Evolutionary conservation across 2,329 filamentous ascomycete species (phyloP), one percentile per base, ranked within the genome.

Genomic region (Claviceps paspali): DNA sequence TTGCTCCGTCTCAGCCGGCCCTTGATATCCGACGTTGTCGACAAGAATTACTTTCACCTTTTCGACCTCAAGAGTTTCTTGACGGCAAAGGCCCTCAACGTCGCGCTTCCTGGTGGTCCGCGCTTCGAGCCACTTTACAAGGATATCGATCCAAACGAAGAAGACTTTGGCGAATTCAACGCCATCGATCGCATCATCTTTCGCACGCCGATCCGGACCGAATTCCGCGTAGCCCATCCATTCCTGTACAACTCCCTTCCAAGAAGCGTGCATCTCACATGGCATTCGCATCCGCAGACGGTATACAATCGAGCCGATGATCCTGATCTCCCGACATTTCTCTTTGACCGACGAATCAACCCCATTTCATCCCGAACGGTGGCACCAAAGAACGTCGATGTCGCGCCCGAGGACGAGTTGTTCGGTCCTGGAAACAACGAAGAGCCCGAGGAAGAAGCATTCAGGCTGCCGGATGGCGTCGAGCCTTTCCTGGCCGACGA

Each of bases 181-280:
- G 91, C 91, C 24, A 98, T 98, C 50, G 91, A 98, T 53, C 84
- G 92, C 48, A 98, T 98, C 60, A 98, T 98, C 48, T 98, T 98
- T 70, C 82, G 91, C 46, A 80, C 82, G 33, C 87, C 88, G 1
- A 92, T 96, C 46, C 78, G 88, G 48, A 98, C 88, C 7, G 91
- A 98, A 60, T 95, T 92, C 52, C 78, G 88, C 32, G 91, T 98
- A 30, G 86, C 86, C 1, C 96, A 84, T 55, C 91, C 91, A 0
- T 95, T 81, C 56, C 68, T 98, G 5, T 98, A 98, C 64, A 98
- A 98, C 56, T 94, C 88, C 14, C 69, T 98, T 5, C 92, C 91
- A 2, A 73, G 92, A 50, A 96, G 91, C 52, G 91, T 98, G 22
- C 83, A 88, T 55, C 67, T 95, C 31, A 81, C 84, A 28, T 94